Conservation (phyloP, 2,329 filamentous ascomycete species). For the Fusarium mundagurra region DNA sequence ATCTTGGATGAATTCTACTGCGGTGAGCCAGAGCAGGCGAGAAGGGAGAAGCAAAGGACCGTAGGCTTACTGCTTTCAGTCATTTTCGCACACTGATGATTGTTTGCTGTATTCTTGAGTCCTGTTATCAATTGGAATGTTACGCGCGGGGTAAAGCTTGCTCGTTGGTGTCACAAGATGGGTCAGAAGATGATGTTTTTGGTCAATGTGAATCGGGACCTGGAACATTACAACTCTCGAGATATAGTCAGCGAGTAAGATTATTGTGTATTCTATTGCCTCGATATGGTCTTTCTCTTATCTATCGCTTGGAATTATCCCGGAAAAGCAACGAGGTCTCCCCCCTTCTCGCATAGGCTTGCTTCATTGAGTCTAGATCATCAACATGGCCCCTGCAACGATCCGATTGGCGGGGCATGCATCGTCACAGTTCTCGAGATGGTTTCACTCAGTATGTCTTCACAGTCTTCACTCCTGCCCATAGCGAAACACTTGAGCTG, state of each 20-base stretch:
- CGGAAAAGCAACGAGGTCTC: background rate
- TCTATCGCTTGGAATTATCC: background rate
- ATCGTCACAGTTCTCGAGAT: background rate
- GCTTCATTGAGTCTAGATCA: background rate
- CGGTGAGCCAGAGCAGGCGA: background rate
- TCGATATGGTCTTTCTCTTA: background rate
- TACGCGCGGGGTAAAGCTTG: background rate
- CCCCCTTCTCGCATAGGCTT: background rate
- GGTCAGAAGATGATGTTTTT: no score
- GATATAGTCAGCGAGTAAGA: background rate
- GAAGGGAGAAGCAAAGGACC: background rate
- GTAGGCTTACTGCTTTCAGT: background rate
- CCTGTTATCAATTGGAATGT: background rate
- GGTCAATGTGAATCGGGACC: background rate
- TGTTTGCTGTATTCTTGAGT: background rate
- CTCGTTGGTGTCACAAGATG: background rate
- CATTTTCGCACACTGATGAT: background rate
- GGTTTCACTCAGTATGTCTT: background rate
- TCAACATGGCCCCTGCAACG: background rate
- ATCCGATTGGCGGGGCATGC: background rate
- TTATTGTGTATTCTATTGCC: background rate
- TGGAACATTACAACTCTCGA: background rate
- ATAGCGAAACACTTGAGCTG: accelerated
- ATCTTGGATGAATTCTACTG: background rate
- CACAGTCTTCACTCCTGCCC: background rate